phyloP scores from a whole-genome alignment of 1,284 basidiomycete genomes.

The Anthracocystis setariae region DNA sequence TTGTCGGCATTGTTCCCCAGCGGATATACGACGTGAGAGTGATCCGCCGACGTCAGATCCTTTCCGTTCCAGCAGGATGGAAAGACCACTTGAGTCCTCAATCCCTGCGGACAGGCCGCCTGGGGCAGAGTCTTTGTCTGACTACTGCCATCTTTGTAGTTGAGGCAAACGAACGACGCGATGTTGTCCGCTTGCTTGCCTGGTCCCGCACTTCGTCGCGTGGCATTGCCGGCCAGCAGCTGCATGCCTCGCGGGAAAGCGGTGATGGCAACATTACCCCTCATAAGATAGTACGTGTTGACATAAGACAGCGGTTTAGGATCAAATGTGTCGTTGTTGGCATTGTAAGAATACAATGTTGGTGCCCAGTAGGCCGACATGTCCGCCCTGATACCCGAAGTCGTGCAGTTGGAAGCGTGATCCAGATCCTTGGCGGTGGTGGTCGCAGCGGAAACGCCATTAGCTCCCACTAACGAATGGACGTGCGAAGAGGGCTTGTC shows the following conservation, averaged over 20 bases:
- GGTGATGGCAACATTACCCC: constrained; percentile 46
- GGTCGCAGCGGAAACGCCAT: constrained; percentile 26
- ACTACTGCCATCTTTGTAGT: constrained; percentile 61
- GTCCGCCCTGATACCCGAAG: constrained; percentile 68
- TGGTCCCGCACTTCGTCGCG: constrained; percentile 6
- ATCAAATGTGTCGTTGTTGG: constrained; percentile 21
- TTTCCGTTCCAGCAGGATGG: constrained; percentile 73
- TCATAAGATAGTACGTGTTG: constrained; percentile 69
- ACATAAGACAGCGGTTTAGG: constrained; percentile 46
- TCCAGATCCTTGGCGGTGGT: constrained; percentile 26
- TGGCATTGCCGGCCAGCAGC: constrained; percentile 69
- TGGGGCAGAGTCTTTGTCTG: constrained; percentile 41
- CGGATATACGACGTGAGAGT: constrained; percentile 69
- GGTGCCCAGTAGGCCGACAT: constrained; percentile 71
- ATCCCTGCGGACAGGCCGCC: constrained; percentile 61
- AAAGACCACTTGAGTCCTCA: constrained; percentile 70
- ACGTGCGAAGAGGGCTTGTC: constrained; percentile 69
- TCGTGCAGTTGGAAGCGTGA: constrained; percentile 65
- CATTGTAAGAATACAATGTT: constrained; percentile 68
- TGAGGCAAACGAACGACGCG: constrained; percentile 69
- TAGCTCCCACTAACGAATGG: constrained; percentile 69
- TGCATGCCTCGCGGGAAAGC: constrained; percentile 70
- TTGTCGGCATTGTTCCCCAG: constrained; percentile 69
- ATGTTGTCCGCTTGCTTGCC: constrained; percentile 59
- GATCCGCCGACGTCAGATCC: constrained; percentile 69